phyloP scores from a whole-genome alignment of 257 asterid genomes.

The Solanum chiquidenum region DNA sequence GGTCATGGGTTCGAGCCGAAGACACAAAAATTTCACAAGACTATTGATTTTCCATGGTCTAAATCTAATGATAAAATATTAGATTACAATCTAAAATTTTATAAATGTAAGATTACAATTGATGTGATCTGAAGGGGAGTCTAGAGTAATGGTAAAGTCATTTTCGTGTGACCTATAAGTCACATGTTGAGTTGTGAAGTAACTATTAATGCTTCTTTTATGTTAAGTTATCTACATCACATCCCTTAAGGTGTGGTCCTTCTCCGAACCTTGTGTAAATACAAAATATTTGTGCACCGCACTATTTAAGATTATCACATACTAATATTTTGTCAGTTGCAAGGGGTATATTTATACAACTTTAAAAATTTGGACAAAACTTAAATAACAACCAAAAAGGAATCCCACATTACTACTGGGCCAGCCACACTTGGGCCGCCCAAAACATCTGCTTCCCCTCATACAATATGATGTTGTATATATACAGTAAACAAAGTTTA shows the following conservation, averaged over 20 bases:
- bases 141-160: background rate
- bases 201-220: rapidly evolving
- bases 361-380: background rate
- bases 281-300: rapidly evolving
- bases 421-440: background rate
- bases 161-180: background rate
- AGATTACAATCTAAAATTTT: background rate
- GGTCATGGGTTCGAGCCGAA: background rate
- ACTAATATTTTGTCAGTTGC: background rate
- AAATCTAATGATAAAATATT: background rate
- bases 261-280: rapidly evolving
- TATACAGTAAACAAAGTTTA: background rate
- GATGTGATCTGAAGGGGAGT: background rate
- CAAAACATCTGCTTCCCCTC: background rate
- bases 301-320: background rate
- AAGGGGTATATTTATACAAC: background rate
- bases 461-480: background rate
- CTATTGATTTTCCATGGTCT: too few relatives aligned
- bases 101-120: background rate
- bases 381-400: background rate
- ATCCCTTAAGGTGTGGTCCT: rapidly evolving
- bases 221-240: background rate
- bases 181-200: rapidly evolving
- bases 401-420: background rate
- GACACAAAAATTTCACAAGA: background rate